Evolutionary conservation across 768 basidiomycete species (phyloP), one percentile per base, ranked within the genome.

Genomic region (Trametes coccinea): DNA sequence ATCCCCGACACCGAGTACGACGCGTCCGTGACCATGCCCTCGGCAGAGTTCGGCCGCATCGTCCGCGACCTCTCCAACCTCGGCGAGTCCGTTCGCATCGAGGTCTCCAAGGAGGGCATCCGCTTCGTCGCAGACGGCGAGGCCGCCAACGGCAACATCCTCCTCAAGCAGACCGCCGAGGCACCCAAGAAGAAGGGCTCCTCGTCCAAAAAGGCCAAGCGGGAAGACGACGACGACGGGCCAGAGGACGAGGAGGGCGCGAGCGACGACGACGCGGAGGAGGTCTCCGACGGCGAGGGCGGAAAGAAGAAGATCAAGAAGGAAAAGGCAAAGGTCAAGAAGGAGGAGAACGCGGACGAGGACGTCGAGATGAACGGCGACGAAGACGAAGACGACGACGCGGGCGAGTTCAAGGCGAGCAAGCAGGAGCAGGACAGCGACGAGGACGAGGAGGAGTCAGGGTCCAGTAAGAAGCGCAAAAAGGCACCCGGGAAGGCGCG

Each of bases 1-100:
- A 98, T 98, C 70, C 97, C 97, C 14, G 95, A 98, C 65, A 99
- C 97, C 2, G 90, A 95, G 52, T 99, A 98, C 75, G 96, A 98
- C 69, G 93, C 93, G 3, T 88, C 90, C 58, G 87, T 98, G 50
- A 87, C 88, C 17, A 87, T 99, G 85, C 84, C 91, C 7, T 84
- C 94, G 0, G 61, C 79, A 39, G 97, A 99, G 73, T 98, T 99
- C 71, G 76, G 87, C 30, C 87, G 95, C 54, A 98, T 99, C 72
- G 93, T 96, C 51, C 87, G 92, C 53, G 96, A 99, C 74, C 83
- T 98, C 27, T 86, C 88, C 5, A 84, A 85, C 55, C 84, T 99
- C 8, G 96, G 97, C 59, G 97, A 99, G 78, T 88, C 85, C 52
- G 95, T 98, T 47, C 88, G 93, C 46, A 96, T 99, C 72, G 96